phyloP scores from a whole-genome alignment of 805 yeast species.

The Phaffomyces antillensis region DNA sequence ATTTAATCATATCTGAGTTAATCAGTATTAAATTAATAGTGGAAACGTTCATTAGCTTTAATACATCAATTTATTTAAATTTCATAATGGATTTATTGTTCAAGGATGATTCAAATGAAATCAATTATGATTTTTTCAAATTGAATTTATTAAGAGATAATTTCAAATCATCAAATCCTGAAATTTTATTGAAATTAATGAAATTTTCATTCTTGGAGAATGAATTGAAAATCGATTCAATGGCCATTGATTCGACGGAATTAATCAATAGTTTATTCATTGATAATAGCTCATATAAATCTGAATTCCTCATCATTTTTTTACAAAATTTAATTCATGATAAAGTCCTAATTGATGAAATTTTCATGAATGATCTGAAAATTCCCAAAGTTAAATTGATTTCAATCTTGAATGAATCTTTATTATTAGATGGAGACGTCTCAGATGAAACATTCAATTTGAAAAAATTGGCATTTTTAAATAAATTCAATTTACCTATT shows the following conservation, averaged over 20 bases:
- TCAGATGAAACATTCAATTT: slow-evolving; percentile 1
- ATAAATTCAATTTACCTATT: slow-evolving; percentile 36
- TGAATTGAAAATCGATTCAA: slow-evolving; percentile 10
- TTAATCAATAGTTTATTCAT: slow-evolving; percentile 16
- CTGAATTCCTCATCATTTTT: slow-evolving; percentile 14
- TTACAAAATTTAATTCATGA: slow-evolving; percentile 14
- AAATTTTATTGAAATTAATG: slow-evolving; percentile 13
- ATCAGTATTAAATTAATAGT: slow-evolving; percentile 27
- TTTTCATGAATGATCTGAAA: slow-evolving; percentile 2
- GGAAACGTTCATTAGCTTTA: slow-evolving; percentile 24
- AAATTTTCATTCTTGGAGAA: slow-evolving; percentile 10
- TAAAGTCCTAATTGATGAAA: slow-evolving; percentile 5
- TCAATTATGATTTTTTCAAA: slow-evolving; percentile 14
- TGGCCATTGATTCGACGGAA: slow-evolving; percentile 21
- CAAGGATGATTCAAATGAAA: slow-evolving; percentile 11
- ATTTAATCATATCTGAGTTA: slow-evolving; percentile 31
- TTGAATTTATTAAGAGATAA: slow-evolving; percentile 16
- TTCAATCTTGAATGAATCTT: slow-evolving; percentile 6
- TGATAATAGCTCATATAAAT: slow-evolving; percentile 12
- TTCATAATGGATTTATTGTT: slow-evolving; percentile 19
- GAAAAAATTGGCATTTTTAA: slow-evolving; percentile 21
- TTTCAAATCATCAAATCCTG: slow-evolving; percentile 14
- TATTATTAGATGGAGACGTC: slow-evolving; percentile 1
- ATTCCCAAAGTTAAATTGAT: slow-evolving; percentile 1
- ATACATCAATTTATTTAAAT: slow-evolving; percentile 13